Percentiles rank a stretch among this genome's conserved stretches.
Evolutionary conservation across 2,329 filamentous ascomycete genomes (phyloP).

Genomic region (Cephalotrichum gorgonifer): DNA sequence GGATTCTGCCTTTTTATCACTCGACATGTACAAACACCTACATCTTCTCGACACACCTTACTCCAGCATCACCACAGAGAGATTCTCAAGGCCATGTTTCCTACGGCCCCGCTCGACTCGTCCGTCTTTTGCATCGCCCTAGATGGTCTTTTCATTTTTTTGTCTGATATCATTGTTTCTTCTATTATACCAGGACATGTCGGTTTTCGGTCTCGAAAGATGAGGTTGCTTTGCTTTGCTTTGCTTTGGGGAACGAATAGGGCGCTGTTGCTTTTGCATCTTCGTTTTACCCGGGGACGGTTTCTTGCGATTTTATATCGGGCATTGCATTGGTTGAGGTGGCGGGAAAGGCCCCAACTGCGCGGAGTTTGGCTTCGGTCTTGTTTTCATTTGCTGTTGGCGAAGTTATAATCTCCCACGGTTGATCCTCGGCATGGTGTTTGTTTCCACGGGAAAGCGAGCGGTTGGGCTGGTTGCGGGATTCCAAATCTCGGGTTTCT

Average conservation of each 20-base stretch:
- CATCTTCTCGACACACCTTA: slow-evolving; percentile 1
- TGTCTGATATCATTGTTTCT: background rate
- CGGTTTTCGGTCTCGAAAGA: slow-evolving; percentile 5
- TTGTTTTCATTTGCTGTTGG: slow-evolving; percentile 5
- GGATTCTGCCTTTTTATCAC: background rate
- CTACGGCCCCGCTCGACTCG: background rate
- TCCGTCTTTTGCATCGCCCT: slow-evolving; percentile 1
- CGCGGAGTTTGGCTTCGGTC: background rate
- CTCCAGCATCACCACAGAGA: background rate
- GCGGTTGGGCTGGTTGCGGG: background rate
- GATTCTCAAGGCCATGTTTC: background rate
- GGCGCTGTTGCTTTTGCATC: slow-evolving; percentile 1
- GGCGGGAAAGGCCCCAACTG: background rate
- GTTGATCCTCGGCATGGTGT: background rate
- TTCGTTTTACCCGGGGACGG: background rate
- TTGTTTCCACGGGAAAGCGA: background rate
- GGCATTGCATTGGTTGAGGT: slow-evolving; percentile 2
- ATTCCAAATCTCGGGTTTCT: slow-evolving; percentile 2
- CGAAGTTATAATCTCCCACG: slow-evolving; percentile 5
- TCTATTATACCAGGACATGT: slow-evolving; percentile 2
- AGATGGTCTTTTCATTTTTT: background rate
- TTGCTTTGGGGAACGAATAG: slow-evolving; percentile 1
- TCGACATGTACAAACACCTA: slow-evolving; percentile 5
- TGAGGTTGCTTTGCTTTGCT: slow-evolving; percentile 1
- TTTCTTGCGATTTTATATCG: background rate